Evolutionary conservation across 2,329 filamentous ascomycete species (phyloP).

Genomic region (Fusarium subtropicale): DNA sequence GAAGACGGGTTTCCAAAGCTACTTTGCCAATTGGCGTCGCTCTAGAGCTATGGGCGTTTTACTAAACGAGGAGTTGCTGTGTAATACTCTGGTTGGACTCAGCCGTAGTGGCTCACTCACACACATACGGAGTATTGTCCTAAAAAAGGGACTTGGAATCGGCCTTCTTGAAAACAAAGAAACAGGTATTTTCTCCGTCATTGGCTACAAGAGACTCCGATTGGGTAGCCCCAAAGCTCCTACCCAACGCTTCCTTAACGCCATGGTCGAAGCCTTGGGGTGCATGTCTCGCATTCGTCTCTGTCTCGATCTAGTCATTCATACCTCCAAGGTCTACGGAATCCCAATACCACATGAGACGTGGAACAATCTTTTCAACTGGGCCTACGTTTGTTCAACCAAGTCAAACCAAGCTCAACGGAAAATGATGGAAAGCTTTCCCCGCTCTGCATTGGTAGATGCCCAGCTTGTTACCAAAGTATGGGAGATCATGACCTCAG

Average conservation of each 20-base stretch:
- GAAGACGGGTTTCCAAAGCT: slow-evolving; percentile 45
- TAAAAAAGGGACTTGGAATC: slow-evolving; percentile 50
- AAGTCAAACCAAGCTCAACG: slow-evolving; percentile 55
- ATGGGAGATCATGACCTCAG: slow-evolving; percentile 69
- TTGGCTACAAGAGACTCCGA: slow-evolving; percentile 55
- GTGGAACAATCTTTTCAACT: slow-evolving; percentile 76
- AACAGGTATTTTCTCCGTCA: slow-evolving; percentile 42
- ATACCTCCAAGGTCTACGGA: slow-evolving; percentile 69
- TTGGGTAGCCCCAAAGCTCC: slow-evolving; percentile 68
- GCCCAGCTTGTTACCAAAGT: slow-evolving; percentile 61
- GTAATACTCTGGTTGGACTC: slow-evolving; percentile 57
- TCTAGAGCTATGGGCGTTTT: slow-evolving; percentile 44
- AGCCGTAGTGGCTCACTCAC: slow-evolving; percentile 53
- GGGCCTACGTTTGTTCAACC: slow-evolving; percentile 69
- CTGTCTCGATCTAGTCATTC: slow-evolving; percentile 70
- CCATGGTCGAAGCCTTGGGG: slow-evolving; percentile 77
- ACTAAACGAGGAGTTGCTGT: slow-evolving; percentile 56
- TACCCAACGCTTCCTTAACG: slow-evolving; percentile 67
- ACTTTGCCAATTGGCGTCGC: slow-evolving; percentile 47
- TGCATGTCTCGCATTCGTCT: slow-evolving; percentile 71
- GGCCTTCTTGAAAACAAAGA: slow-evolving; percentile 33
- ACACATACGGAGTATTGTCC: slow-evolving; percentile 52
- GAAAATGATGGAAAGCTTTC: slow-evolving; percentile 47
- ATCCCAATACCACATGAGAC: slow-evolving; percentile 67
- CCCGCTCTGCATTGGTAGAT: slow-evolving; percentile 51